Conservation (phyloP, 1,284 basidiomycete genomes). For the Naganishia cerealis region DNA sequence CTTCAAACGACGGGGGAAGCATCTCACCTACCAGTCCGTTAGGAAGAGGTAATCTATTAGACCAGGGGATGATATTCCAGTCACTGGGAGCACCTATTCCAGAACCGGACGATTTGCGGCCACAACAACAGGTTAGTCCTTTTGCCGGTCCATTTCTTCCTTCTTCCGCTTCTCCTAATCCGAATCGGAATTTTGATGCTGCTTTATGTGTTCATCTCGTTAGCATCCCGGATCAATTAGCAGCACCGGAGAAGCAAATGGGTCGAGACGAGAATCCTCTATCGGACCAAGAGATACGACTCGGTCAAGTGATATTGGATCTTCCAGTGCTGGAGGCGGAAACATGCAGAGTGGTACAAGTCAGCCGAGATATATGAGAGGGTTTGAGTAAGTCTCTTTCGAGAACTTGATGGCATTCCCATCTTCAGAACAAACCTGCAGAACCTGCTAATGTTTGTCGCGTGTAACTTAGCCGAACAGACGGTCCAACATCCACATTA, state of each 20-base stretch:
- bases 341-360: neutral
- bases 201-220: neutral
- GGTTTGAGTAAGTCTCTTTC: constrained; percentile 11
- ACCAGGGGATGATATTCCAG: neutral
- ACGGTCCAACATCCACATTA: neutral
- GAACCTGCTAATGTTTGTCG: neutral
- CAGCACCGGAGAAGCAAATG: neutral
- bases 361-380: neutral
- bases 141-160: neutral
- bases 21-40: neutral
- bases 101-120: neutral
- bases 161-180: neutral
- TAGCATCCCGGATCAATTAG: neutral
- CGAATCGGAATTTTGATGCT: neutral
- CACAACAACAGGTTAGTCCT: neutral
- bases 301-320: neutral
- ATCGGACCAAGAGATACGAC: neutral
- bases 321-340: neutral
- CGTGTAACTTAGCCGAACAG: neutral
- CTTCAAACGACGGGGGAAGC: neutral
- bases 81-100: neutral
- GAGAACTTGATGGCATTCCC: neutral
- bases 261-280: neutral
- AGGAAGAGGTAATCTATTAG: neutral
- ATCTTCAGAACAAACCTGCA: neutral